Base-by-base conservation (phyloP, 805 yeast genomes). In the Ogataea degrootiae region DNA sequence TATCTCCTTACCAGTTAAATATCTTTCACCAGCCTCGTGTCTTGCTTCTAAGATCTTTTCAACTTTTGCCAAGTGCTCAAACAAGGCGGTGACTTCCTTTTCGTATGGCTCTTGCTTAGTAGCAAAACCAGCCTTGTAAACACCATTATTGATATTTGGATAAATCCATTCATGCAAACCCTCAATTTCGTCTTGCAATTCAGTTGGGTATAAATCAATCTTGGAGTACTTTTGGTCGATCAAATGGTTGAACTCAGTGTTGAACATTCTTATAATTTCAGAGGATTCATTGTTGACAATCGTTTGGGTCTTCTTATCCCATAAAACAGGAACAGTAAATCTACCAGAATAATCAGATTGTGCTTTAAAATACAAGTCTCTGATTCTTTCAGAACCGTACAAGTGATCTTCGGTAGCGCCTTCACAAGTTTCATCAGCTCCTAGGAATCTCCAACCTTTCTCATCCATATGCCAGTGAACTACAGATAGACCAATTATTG, bases 281-380 rank as follows among this genome's bases (percentile, higher is more conserved):
- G 92, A 75, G 51, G 95, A 84, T 68, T 92, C 98, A 66, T 92
- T 92, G 71, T 80, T 89, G 48, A 92, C 98, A 63, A 92, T 87
- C 1, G 96, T 86, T 46, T 80, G 68, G 31, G 78, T 76, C 68
- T 91, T 83, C 60, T 77, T 85, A 67, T 92, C 98, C 94, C 96
- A 92, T 57, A 92, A 73, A 2, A 91, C 87, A 1, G 98, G 98
- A 34, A 92, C 98, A 1, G 97, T 91, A 63, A 81, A 87, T 53
- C 97, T 74, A 3, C 95, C 97, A 15, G 66, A 69, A 67, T 89
- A 91, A 31, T 84, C 77, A 1, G 91, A 83, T 45, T 88, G 74
- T 8, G 87, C 87, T 65, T 82, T 82, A 68, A 70, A 82, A 65
- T 92, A 92, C 22, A 91, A 59, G 56, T 92, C 85, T 31, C 83